A percentile compares a stretch with the other conserved stretches of the same genome.
These are phyloP conservation scores for Ascochyta lentis DNA, from an alignment of 2,329 filamentous ascomycete species.

Conservation along the genomic window DNA sequence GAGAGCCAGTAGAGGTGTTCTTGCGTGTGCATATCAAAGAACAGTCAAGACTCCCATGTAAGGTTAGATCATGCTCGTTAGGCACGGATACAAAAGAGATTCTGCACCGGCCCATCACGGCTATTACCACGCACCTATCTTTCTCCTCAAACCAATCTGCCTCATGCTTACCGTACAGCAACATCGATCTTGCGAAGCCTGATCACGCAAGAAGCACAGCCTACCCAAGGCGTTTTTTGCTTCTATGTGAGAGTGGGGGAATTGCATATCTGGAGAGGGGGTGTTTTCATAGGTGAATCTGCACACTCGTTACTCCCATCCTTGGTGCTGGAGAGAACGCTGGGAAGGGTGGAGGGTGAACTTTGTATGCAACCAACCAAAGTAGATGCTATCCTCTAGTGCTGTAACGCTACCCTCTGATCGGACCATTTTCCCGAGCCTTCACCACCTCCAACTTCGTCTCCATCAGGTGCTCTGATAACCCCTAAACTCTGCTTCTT, in stretches of 20 bases:
- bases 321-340: constrained; percentile 14
- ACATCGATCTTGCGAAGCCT: neutral
- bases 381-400: neutral
- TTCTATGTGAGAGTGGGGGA: too few species aligned
- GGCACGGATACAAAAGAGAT: neutral
- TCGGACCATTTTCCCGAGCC: neutral
- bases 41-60: neutral
- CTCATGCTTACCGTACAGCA: neutral
- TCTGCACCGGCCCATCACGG: neutral
- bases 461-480: neutral
- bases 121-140: neutral
- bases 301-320: too few species aligned
- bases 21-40: neutral
- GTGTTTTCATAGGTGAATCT: neutral
- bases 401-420: neutral
- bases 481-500: constrained; percentile 1
- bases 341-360: constrained; percentile 20
- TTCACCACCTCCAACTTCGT: neutral
- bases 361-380: neutral
- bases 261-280: too few species aligned
- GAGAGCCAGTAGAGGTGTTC: constrained; percentile 38
- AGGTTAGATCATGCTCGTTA: too few species aligned
- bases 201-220: too few species aligned
- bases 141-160: neutral
- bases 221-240: too few species aligned